A percentile compares a stretch with the other conserved stretches of the same genome.
phyloP scores from a whole-genome alignment of 148 eudicot species.

The Rheum nobile region DNA sequence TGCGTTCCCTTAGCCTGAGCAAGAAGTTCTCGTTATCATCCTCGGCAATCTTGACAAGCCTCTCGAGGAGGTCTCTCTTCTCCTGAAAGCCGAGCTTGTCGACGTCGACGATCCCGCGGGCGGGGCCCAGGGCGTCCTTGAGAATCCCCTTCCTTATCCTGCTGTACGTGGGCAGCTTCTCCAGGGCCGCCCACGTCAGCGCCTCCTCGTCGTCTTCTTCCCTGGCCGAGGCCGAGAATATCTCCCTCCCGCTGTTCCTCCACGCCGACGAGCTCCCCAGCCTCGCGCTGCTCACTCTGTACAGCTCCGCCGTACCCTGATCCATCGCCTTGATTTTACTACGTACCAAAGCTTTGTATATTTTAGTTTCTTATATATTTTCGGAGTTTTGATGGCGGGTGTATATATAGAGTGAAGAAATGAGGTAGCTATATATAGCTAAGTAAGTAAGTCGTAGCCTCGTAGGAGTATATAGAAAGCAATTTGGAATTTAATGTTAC shows the following conservation, averaged over 20 bases:
- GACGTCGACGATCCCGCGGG: conserved; percentile 8
- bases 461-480: too few species aligned
- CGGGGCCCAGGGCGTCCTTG: conserved; percentile 12
- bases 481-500: too few species aligned
- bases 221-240: conserved; percentile 16
- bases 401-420: too few species aligned
- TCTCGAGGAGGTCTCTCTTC: conserved; percentile 6
- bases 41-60: conserved; percentile 7
- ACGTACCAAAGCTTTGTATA: too few species aligned
- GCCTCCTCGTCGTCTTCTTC: conserved; percentile 30
- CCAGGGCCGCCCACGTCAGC: conserved; percentile 25
- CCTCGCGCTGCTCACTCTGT: background rate
- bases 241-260: conserved; percentile 11
- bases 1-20: conserved; percentile 12
- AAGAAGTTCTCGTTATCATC: conserved; percentile 13
- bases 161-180: conserved; percentile 25
- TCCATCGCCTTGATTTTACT: conserved; percentile 1
- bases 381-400: too few species aligned
- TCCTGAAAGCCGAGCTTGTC: conserved; percentile 11
- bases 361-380: too few species aligned
- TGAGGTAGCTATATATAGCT: too few species aligned
- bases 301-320: background rate
- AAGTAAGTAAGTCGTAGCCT: too few species aligned
- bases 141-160: conserved; percentile 28
- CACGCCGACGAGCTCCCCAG: background rate